These are phyloP conservation scores for Pseudomassariella vexata DNA, from an alignment of 2,329 filamentous ascomycete genomes.

Conservation along the genomic window DNA sequence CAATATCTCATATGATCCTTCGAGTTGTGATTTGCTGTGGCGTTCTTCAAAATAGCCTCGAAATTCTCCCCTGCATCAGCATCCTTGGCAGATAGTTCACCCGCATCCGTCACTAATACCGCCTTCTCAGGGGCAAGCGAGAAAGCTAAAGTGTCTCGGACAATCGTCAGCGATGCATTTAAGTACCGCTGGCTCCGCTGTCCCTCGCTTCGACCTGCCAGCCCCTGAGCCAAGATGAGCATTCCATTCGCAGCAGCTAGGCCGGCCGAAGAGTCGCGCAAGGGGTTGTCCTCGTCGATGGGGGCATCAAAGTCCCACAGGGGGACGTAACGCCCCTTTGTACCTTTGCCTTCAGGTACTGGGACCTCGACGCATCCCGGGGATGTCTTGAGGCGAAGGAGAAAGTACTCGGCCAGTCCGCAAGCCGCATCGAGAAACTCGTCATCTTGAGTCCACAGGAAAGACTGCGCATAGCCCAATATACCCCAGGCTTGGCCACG, in stretches of 20 bases:
- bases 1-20: conserved; percentile 19
- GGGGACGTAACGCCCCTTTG: conserved; percentile 20
- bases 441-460: conserved; percentile 37
- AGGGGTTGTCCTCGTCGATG: conserved; percentile 18
- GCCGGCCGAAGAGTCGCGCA: conserved; percentile 27
- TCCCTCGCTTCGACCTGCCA: conserved; percentile 7
- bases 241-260: conserved; percentile 22
- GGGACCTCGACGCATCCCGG: conserved; percentile 21
- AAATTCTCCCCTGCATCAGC: conserved; percentile 11
- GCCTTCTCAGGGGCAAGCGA: conserved; percentile 19
- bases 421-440: conserved; percentile 36
- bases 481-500: conserved; percentile 45
- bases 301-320: conserved; percentile 46
- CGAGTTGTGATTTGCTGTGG: conserved; percentile 28
- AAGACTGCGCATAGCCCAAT: conserved; percentile 42
- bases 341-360: conserved; percentile 3
- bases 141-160: conserved; percentile 13
- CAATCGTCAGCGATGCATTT: conserved; percentile 9
- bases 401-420: conserved; percentile 40
- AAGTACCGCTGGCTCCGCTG: conserved; percentile 6
- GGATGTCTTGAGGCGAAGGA: conserved; percentile 27
- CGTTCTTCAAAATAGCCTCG: conserved; percentile 25
- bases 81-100: conserved; percentile 7
- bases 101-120: conserved; percentile 1
- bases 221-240: conserved; percentile 15